Evolutionary conservation across 2,329 filamentous ascomycete species (phyloP), one percentile per base, ranked within the genome.

Genomic region (Waltergamsia citrina): DNA sequence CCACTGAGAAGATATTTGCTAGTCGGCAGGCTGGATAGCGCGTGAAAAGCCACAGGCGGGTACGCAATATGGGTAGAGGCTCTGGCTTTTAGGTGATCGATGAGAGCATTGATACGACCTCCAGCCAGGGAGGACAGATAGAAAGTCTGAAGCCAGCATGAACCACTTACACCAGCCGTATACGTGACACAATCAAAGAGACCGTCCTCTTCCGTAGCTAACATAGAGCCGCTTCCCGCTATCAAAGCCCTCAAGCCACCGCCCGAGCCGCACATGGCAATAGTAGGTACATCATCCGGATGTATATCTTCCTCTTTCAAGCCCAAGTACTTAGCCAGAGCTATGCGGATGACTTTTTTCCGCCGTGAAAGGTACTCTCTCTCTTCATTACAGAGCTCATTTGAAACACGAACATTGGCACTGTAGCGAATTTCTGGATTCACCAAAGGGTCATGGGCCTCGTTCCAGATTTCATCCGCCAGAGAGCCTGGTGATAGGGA

Each of bases 171-270:
- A 2, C 92, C 92, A 5, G 90, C 86, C 1, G 87, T 94, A 50
- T 98, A 98, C 2, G 88, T 96, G 9, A 85, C 73, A 52, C 92
- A 96, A 57, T 95, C 88, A 53, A 94, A 93, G 0, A 98, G 65
- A 0, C 92, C 92, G 37, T 84, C 82, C 52, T 95, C 83, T 39
- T 86, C 77, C 1, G 86, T 73, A 4, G 87, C 88, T 8, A 92
- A 66, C 40, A 93, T 80, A 0, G 88, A 95, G 1, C 90, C 88
- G 0, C 87, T 80, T 4, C 90, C 88, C 3, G 92, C 88, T 14
- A 96, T 85, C 24, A 98, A 71, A 2, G 92, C 92, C 33, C 92
- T 72, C 30, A 98, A 60, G 0, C 92, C 92, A 37, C 92, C 92
- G 8, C 92, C 92, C 3, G 90, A 96, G 7, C 88, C 88, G 47